Base-by-base conservation (phyloP, 441 rosid genomes). In the Populus trichocarpa region DNA sequence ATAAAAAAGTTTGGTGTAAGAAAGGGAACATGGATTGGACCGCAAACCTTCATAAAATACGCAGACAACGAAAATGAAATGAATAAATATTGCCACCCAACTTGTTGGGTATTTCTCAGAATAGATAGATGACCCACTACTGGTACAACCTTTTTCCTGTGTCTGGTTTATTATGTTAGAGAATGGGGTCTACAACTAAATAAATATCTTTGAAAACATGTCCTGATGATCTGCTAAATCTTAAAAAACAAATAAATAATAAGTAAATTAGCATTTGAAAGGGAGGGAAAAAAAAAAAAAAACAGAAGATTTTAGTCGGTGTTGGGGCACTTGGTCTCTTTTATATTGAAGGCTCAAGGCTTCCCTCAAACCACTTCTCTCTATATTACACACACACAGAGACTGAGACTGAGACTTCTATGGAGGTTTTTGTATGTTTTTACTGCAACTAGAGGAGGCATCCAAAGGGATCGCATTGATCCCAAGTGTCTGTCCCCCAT, bases 401-500 rank as follows among this genome's bases (percentile, higher is more conserved):
- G 72, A 77, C 71, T 71, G 53, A 66, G 73, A 78, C 69, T 10
- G 46, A 33, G 61, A 38, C 20, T 70, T 71, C 75, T 59, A 57
- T 76, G 73, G 72, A 59, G 40, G 70, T 46, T 12, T 9, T 70
- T 78, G 14, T 67, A 18, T 42, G 11, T 23, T 13, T 50, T 46
- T 68, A 4, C 80, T 77, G 86, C 84, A 81, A 90, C 91, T 88
- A 82, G 80, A 93, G 99, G 89, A 91, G 81, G 90, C 86, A 92
- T 94, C 98, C 98, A 94, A 94, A 94, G 97, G 98, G 98, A 94
- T 94, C 98, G 98, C 98, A 94, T 94, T 94, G 97, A 92, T 92
- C 97, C 96, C 76, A 53, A 63, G 46, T 67, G 70, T 9, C 30
- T 30, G 32, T 30, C 32, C 32, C 32, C 20, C 8, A 67, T 67